Evolutionary conservation across 1,284 basidiomycete genomes (phyloP).

Genomic region (Apiotrichum veenhuisii): DNA sequence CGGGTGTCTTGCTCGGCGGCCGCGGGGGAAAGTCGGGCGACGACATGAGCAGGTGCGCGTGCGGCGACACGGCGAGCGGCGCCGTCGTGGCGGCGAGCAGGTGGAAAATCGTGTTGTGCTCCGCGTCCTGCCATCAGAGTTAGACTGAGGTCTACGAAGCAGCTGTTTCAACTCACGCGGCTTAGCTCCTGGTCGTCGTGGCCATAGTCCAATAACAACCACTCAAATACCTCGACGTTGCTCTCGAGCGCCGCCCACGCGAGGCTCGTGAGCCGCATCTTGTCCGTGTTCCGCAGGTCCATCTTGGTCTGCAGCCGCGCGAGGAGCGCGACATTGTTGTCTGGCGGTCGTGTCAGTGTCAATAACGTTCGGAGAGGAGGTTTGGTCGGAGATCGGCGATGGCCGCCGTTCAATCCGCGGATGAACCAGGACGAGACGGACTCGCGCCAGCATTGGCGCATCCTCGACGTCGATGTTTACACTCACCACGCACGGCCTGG

Average conservation of each 20-base stretch:
- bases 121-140: conserved; percentile 66
- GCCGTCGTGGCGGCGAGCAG: conserved; percentile 73
- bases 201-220: conserved; percentile 70
- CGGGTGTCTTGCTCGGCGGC: conserved; percentile 11
- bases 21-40: conserved; percentile 28
- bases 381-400: neutral
- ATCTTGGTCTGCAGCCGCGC: conserved; percentile 64
- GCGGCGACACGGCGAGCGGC: conserved; percentile 23
- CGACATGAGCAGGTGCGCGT: conserved; percentile 26
- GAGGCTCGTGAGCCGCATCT: conserved; percentile 68
- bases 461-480: too few relatives aligned
- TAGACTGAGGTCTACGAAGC: too few relatives aligned
- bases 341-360: conserved; percentile 51
- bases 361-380: neutral
- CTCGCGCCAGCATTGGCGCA: too few relatives aligned
- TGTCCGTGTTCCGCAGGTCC: conserved; percentile 82
- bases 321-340: conserved; percentile 87
- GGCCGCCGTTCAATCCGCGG: neutral
- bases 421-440: too few relatives aligned
- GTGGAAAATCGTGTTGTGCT: conserved; percentile 85
- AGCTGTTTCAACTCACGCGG: conserved; percentile 58
- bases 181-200: conserved; percentile 88
- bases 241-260: conserved; percentile 82
- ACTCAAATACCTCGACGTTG: conserved; percentile 84
- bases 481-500: conserved; percentile 44